These are phyloP conservation scores for Leccinum subfulvum DNA, from an alignment of 1,284 basidiomycete genomes.

Conservation along the genomic window DNA sequence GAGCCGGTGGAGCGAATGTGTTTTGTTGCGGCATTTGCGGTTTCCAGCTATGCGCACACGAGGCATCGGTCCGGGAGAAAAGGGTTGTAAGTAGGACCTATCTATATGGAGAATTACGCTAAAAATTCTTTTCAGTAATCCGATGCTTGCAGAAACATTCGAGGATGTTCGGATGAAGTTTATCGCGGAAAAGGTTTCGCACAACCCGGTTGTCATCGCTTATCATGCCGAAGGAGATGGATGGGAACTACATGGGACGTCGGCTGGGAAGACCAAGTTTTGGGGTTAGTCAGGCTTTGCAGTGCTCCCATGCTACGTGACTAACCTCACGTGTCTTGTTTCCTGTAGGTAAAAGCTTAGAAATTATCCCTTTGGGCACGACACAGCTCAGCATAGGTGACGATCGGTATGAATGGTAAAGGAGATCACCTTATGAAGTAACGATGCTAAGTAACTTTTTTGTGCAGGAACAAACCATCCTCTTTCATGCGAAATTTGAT, in stretches of 20 bases:
- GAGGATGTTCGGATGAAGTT: constrained; percentile 80
- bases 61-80: constrained; percentile 79
- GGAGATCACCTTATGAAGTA: neutral
- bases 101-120: constrained; percentile 5
- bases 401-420: constrained; percentile 69
- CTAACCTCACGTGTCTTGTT: constrained; percentile 17
- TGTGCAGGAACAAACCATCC: constrained; percentile 74
- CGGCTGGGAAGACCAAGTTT: constrained; percentile 82
- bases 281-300: constrained; percentile 60
- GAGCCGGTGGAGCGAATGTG: constrained; percentile 74
- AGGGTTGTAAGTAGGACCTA: constrained; percentile 66
- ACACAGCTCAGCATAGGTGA: constrained; percentile 63
- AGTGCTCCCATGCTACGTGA: constrained; percentile 11
- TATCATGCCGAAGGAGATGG: constrained; percentile 78
- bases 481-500: constrained; percentile 88
- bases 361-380: constrained; percentile 76
- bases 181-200: constrained; percentile 85
- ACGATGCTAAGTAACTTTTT: constrained; percentile 6
- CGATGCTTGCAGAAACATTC: constrained; percentile 86
- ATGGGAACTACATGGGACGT: constrained; percentile 74
- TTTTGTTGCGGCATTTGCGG: constrained; percentile 79
- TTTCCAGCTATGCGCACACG: constrained; percentile 82
- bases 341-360: constrained; percentile 73
- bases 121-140: constrained; percentile 55
- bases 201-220: constrained; percentile 82